A percentile compares a stretch with the other conserved stretches of the same genome.
Evolutionary conservation across 2,329 filamentous ascomycete genomes (phyloP).

Genomic region (Fusarium subglutinans): DNA sequence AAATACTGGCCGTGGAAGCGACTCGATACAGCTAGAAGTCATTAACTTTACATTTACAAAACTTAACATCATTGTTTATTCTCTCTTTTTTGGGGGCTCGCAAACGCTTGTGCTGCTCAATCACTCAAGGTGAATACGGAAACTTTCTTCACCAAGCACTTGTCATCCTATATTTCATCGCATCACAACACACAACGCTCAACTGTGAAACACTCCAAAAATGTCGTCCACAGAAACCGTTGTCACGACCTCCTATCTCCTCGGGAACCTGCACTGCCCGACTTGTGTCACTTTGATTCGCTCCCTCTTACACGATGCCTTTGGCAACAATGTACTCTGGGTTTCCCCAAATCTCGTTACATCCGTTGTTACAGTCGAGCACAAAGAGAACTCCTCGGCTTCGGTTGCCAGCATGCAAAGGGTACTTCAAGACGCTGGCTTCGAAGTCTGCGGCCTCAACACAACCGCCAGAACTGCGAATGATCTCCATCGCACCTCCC

Average conservation of each 20-base stretch:
- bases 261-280: constrained; percentile 81
- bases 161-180: not conserved
- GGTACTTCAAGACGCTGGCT: constrained; percentile 65
- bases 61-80: not conserved
- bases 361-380: constrained; percentile 71
- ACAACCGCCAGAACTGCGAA: constrained; percentile 47
- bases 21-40: constrained; percentile 8
- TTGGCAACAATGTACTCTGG: constrained; percentile 59
- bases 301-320: constrained; percentile 61
- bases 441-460: constrained; percentile 64
- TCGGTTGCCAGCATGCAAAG: constrained; percentile 55
- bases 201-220: constrained; percentile 14
- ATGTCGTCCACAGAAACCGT: constrained; percentile 43
- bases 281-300: constrained; percentile 76
- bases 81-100: not conserved
- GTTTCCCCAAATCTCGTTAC: constrained; percentile 77
- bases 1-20: constrained; percentile 25
- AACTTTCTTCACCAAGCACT: constrained; percentile 9
- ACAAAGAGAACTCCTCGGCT: constrained; percentile 55
- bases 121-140: not conserved
- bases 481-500: constrained; percentile 40
- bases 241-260: constrained; percentile 68
- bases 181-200: not conserved
- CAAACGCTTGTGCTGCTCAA: not conserved
- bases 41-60: not conserved